Base-by-base conservation (phyloP, 495 filamentous ascomycete genomes). In the Tuber borchii region DNA sequence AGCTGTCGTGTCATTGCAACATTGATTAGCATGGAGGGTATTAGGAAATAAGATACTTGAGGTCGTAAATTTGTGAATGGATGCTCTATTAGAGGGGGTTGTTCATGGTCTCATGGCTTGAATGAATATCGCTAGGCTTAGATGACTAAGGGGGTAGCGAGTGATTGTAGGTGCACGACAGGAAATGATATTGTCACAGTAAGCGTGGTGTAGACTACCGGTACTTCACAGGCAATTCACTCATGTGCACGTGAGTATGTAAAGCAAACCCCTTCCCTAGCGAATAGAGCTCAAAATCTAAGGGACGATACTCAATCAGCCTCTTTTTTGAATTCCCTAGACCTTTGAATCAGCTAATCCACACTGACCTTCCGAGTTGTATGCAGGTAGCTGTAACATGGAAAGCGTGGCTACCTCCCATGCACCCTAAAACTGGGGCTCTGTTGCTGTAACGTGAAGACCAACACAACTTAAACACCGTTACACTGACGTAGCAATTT, bases 111-210 rank as follows among this genome's bases (percentile, higher is more conserved):
- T 34, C 16, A 26, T 39, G 6, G 43, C 43, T 73, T n/a, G n/a
- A n/a, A n/a, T n/a, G n/a, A n/a, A 48, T 73, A 14, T 51, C 34
- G 51, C 51, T 9, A 65, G 34, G 34, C 26, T 65, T 65, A 34
- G 51, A 61, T 65, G 56, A 65, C 26, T 69, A 80, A 77, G 78
- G 44, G 78, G 77, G 73, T 76, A 80, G 46, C 78, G 77, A 56
- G 78, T 34, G 56, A 65, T 65, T 17, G 17, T 12, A 0, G 44
- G 34, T 37, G 34, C 1, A 2, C 34, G 1, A 37, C 1, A 37
- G 34, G 34, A 37, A 37, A 37, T 37, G 34, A 37, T 37, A 37
- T 37, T 37, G 34, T 37, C 34, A 37, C 2, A 37, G 34, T 37
- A 37, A 37, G 34, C 34, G 2, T 37, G 34, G 34, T 37, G 34